A percentile compares a stretch with the other conserved stretches of the same genome.
phyloP scores from a whole-genome alignment of 2,329 filamentous ascomycete genomes.

The Colletotrichum lupini region DNA sequence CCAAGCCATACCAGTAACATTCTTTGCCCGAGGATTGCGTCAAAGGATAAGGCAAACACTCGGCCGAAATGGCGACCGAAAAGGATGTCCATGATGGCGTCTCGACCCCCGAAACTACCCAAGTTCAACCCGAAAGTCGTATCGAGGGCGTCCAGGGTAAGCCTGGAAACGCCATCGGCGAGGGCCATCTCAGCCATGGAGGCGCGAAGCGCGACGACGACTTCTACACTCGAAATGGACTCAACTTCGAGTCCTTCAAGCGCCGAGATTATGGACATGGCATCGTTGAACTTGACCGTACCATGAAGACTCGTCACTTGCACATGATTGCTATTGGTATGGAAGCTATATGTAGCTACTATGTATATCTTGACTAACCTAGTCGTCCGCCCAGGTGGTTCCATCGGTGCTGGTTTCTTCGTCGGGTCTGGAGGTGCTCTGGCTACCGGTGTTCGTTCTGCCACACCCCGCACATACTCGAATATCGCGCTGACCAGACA shows the following conservation, averaged over 20 bases:
- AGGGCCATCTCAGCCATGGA: neutral
- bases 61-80: constrained; percentile 9
- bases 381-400: constrained; percentile 37
- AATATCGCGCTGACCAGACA: neutral
- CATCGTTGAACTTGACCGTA: constrained; percentile 40
- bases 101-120: constrained; percentile 31
- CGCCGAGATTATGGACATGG: constrained; percentile 36
- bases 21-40: too few relatives aligned
- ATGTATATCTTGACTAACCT: neutral
- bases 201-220: constrained; percentile 12
- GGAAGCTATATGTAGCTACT: neutral
- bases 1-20: neutral
- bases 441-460: constrained; percentile 52
- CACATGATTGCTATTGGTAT: constrained; percentile 62
- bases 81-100: constrained; percentile 27
- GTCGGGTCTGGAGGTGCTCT: constrained; percentile 67
- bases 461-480: neutral
- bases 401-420: constrained; percentile 72
- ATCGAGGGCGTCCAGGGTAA: neutral
- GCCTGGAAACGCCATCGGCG: neutral
- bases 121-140: constrained; percentile 16
- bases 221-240: constrained; percentile 39
- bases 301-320: constrained; percentile 59
- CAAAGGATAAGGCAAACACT: too few relatives aligned
- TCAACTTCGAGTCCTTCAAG: constrained; percentile 41